Base-by-base conservation (phyloP, 768 basidiomycete species). In the Sporobolomyces pararoseus region DNA sequence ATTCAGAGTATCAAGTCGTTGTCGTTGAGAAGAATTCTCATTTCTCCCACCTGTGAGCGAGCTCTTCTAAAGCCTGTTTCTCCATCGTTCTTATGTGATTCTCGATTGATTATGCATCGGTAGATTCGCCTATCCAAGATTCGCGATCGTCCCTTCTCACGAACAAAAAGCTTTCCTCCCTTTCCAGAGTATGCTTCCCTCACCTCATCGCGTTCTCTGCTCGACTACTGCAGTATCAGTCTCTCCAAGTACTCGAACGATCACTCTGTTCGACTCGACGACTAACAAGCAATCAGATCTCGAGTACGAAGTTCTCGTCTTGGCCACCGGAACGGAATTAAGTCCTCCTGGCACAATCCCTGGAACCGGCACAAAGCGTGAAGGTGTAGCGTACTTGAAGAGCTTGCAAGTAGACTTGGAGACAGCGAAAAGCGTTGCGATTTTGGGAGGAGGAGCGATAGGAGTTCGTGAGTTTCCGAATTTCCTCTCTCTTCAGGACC, bases 361-460 rank as follows among this genome's bases (percentile, higher is more conserved):
- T 2, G 52, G 5, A 68, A 66, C 27, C 16, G 47, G 34, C 5
- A 72, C 70, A 34, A 81, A 80, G 67, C 50, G 51, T 29, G 84
- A 84, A 65, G 83, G 83, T 0, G 79, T 86, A 21, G 79, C 78
- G 3, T 86, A 84, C 82, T 79, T 87, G 50, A 80, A 80, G 68
- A 77, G 79, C n/a, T 81, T 82, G 63, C 87, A 88, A 74, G 76
- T 77, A 37, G 77, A 76, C 5, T 81, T 89, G 57, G 79, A 83
- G 61, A 78, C 76, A 3, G 82, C 86, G 0, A 79, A 77, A 1
- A 84, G 82, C 49, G 82, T 89, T 5, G 82, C 89, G 10, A 83
- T 89, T 19, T 83, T 89, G 3, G 88, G 89, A 2, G 88, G 87
- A 16, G 88, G 89, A 0, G 86, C 88, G 1, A 83, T 89, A 13